Evolutionary conservation across 2,329 filamentous ascomycete species (phyloP), one percentile per base, ranked within the genome.

Genomic region (Penicillium sp.): DNA sequence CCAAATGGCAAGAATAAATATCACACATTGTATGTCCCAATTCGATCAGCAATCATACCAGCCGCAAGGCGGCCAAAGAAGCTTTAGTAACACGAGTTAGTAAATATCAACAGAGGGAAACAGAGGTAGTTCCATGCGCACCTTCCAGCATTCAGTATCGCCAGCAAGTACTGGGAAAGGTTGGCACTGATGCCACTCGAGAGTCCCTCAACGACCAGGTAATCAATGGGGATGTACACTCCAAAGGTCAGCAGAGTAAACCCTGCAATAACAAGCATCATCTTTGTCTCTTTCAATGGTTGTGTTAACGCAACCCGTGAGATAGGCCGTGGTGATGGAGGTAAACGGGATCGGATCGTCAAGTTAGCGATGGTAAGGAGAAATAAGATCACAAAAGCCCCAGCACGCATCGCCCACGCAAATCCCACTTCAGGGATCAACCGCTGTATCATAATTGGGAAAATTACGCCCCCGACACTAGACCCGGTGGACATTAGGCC

Each of bases 331-430:
- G 76, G 73, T 68, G 31, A 45, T 3, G 57, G 61, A 9, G 72
- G 65, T 38, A 76, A 61, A 9, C 70, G 78, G 6, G 82, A 81
- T 48, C 74, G 79, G 50, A 86, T 72, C 0, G 82, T 82, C 0
- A 82, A 68, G 27, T 75, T 73, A 25, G 82, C 81, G 57, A 87
- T 75, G 33, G 80, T 69, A 58, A 83, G 77, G 48, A 84, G 72
- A 52, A 77, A 79, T 58, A 89, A 79, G 61, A 89, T 84, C 47
- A 88, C 73, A 55, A 89, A 84, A n/a, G 83, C 74, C 16, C 73
- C 75, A 45, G 78, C 78, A 13, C 83, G 77, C 75, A 86, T 83
- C 0, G 81, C 71, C 84, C 82, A 87, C 50, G 73, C 68, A 67
- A 83, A 82, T 46, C 84, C 81, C 51, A 84, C 72, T 40, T 75